A percentile compares a stretch with the other conserved stretches of the same genome.
phyloP scores from a whole-genome alignment of 179 eudicot genomes.

The Beta macrorhiza region DNA sequence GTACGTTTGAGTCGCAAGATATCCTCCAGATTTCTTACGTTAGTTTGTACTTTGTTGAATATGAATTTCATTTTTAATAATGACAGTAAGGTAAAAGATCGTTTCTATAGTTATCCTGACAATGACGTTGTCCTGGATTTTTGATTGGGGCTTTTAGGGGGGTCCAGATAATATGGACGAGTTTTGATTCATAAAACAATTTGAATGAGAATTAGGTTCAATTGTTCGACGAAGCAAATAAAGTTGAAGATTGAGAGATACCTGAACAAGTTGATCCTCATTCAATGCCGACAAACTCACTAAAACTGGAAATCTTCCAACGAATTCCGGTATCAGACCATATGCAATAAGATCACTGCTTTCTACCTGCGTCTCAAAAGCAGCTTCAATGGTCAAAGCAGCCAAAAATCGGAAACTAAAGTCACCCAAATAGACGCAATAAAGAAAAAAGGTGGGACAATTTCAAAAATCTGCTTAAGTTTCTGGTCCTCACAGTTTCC shows the following conservation, averaged over 20 bases:
- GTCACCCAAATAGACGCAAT: slow-evolving; percentile 12
- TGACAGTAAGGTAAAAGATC: not conserved
- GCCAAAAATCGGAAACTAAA: not conserved
- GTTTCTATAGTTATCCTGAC: not conserved
- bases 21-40: no score
- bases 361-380: slow-evolving; percentile 62
- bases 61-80: no score
- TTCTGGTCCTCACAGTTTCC: slow-evolving; percentile 39
- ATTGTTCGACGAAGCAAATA: not conserved
- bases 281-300: slow-evolving; percentile 81
- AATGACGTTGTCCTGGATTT: not conserved
- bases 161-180: not conserved
- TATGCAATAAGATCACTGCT: slow-evolving; percentile 91
- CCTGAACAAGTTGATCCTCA: slow-evolving; percentile 95
- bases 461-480: not conserved
- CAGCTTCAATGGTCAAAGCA: slow-evolving; percentile 16
- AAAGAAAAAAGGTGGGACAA: not conserved
- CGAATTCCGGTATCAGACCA: slow-evolving; percentile 92
- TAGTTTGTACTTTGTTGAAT: no score
- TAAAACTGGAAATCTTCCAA: slow-evolving; percentile 90
- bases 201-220: not conserved
- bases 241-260: slow-evolving; percentile 12
- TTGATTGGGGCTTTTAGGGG: not conserved
- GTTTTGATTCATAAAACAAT: not conserved
- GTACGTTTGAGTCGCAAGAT: no score